Percentiles rank a stretch among this genome's conserved stretches.
These are phyloP conservation scores for Colletotrichum gloeosporioides DNA, from an alignment of 2,329 filamentous ascomycete genomes.

Conservation along the genomic window DNA sequence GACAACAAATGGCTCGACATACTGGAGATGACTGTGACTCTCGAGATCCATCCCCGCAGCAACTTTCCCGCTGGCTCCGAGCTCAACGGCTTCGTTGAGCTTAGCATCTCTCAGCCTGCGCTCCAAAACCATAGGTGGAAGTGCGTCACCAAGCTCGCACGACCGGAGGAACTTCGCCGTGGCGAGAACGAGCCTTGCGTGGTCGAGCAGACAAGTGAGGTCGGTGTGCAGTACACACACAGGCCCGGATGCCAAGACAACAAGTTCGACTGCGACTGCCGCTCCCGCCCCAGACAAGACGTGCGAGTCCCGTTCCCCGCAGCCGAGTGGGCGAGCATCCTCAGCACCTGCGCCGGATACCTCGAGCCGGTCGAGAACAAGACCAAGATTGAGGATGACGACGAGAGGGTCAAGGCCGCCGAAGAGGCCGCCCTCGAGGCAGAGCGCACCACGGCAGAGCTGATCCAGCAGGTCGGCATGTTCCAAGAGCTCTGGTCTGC, in stretches of 20 bases:
- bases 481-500: slow-evolving; percentile 70
- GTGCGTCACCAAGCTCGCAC: slow-evolving; percentile 62
- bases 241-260: slow-evolving; percentile 55
- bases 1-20: slow-evolving; percentile 62
- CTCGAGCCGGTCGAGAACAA: slow-evolving; percentile 31
- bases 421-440: slow-evolving; percentile 21
- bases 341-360: slow-evolving; percentile 61
- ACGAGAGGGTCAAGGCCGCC: slow-evolving; percentile 27
- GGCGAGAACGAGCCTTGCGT: slow-evolving; percentile 45
- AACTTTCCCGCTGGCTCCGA: slow-evolving; percentile 65
- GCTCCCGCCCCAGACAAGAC: slow-evolving; percentile 49
- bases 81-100: slow-evolving; percentile 64
- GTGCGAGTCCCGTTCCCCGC: slow-evolving; percentile 64
- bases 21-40: slow-evolving; percentile 66
- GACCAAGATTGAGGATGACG: slow-evolving; percentile 27
- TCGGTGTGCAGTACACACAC: slow-evolving; percentile 54
- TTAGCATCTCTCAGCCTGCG: slow-evolving; percentile 58
- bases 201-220: slow-evolving; percentile 54
- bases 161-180: slow-evolving; percentile 57
- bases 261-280: slow-evolving; percentile 56
- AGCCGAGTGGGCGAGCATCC: slow-evolving; percentile 62
- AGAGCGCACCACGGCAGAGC: slow-evolving; percentile 43
- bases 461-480: slow-evolving; percentile 68
- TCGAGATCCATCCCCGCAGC: slow-evolving; percentile 62
- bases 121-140: slow-evolving; percentile 65